Conservation (phyloP, 2,329 filamentous ascomycete genomes). For the Aspergillus floridensis region DNA sequence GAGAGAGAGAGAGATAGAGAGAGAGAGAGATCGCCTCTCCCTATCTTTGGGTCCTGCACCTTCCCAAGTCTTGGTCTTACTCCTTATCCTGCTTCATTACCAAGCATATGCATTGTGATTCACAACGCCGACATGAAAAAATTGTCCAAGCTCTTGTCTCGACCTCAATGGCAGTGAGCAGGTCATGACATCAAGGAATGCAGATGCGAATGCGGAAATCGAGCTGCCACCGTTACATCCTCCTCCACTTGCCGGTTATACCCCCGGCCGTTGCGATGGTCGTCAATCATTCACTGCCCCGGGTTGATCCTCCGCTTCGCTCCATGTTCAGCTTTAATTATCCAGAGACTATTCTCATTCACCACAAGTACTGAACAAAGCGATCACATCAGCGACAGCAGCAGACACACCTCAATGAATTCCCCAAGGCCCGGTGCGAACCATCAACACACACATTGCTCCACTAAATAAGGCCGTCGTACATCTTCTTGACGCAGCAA, state of each 20-base stretch:
- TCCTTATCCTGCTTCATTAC: no score
- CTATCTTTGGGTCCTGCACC: neutral
- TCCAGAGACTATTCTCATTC: no score
- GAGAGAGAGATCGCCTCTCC: neutral
- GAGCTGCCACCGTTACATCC: neutral
- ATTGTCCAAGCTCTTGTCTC: no score
- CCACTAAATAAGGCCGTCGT: neutral
- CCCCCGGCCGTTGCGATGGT: neutral
- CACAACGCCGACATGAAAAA: no score
- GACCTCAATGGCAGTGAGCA: neutral
- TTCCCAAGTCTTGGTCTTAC: no score
- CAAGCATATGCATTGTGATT: no score
- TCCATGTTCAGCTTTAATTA: no score
- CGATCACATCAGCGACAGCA: neutral
- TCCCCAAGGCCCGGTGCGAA: neutral
- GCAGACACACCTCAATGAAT: neutral
- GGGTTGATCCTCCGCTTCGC: no score
- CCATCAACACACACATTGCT: neutral
- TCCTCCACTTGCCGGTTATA: neutral
- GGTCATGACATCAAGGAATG: neutral
- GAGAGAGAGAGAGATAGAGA: no score
- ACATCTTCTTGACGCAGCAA: no score
- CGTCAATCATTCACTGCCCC: neutral
- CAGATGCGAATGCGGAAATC: neutral
- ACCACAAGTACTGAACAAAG: no score